A percentile compares a stretch with the other conserved stretches of the same genome.
phyloP scores from a whole-genome alignment of 805 yeast genomes.

The Debaryomyces maramus region DNA sequence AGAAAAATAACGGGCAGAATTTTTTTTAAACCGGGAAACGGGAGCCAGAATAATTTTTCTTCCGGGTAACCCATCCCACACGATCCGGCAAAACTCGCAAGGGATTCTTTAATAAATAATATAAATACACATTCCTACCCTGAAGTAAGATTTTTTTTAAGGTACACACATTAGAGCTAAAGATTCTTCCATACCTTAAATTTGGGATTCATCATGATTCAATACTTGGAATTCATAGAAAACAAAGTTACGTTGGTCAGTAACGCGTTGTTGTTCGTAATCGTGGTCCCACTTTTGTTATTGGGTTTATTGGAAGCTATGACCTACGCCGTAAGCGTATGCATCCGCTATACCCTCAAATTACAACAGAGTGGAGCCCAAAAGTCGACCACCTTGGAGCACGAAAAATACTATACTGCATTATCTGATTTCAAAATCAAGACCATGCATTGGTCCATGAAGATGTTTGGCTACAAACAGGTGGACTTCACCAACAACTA shows the following conservation, averaged over 20 bases:
- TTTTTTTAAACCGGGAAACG: not conserved
- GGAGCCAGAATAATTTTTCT: not conserved
- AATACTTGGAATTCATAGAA: constrained; percentile 3
- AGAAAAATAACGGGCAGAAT: not conserved
- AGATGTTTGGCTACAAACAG: not conserved
- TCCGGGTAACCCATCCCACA: not conserved
- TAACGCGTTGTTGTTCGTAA: not conserved
- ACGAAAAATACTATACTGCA: not conserved
- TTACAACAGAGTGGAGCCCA: not conserved
- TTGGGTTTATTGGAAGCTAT: constrained; percentile 2
- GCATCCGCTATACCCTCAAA: not conserved
- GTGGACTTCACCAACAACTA: not conserved
- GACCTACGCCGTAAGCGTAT: not conserved
- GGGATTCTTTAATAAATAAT: not conserved
- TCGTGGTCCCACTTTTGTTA: not conserved
- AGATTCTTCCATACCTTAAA: too few species aligned
- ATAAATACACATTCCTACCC: too few species aligned
- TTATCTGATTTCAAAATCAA: not conserved
- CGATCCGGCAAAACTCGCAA: not conserved
- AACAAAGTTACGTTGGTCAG: constrained; percentile 1
- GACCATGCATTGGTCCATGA: not conserved
- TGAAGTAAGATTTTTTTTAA: too few species aligned
- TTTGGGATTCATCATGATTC: not conserved
- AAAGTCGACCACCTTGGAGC: not conserved
- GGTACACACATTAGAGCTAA: too few species aligned